These are phyloP conservation scores for Excoecaria cochinchinensis DNA, from an alignment of 345 rosid species.

Conservation along the genomic window DNA sequence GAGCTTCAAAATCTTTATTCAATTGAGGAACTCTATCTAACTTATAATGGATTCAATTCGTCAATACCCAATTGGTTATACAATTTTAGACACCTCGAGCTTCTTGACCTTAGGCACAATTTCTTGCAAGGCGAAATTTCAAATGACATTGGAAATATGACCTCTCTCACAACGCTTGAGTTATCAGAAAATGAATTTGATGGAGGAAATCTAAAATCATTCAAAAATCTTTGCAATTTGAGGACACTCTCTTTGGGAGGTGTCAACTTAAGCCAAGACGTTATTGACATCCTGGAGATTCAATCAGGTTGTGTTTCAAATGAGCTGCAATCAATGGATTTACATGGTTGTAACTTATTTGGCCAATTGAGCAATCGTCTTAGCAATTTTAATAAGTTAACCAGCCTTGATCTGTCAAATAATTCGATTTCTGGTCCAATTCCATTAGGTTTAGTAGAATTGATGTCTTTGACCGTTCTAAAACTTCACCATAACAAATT, in stretches of 20 bases:
- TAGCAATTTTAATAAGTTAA: constrained; percentile 7
- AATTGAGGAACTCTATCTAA: constrained; percentile 4
- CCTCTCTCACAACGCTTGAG: constrained; percentile 16
- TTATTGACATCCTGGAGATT: constrained; percentile 1
- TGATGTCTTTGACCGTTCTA: not conserved
- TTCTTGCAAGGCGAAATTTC: constrained; percentile 24
- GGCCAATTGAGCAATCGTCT: constrained; percentile 22
- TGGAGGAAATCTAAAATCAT: constrained; percentile 23
- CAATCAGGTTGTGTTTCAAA: not conserved
- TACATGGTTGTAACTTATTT: not conserved
- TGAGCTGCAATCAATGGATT: not conserved
- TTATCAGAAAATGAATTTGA: constrained; percentile 2
- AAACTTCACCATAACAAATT: not conserved
- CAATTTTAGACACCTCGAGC: not conserved
- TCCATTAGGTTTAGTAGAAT: constrained; percentile 11
- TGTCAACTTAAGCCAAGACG: not conserved
- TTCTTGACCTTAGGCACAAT: not conserved
- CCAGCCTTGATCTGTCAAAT: not conserved
- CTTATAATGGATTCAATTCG: constrained; percentile 3
- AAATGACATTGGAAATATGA: constrained; percentile 15
- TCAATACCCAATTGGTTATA: constrained; percentile 21
- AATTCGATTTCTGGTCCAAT: constrained; percentile 28
- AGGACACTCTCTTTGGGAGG: not conserved
- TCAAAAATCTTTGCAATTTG: constrained; percentile 22
- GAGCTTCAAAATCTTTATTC: not conserved